Percentiles rank a stretch among this genome's conserved stretches.
These are phyloP conservation scores for Fusarium burgessii DNA, from an alignment of 2,329 filamentous ascomycete species.

Conservation along the genomic window DNA sequence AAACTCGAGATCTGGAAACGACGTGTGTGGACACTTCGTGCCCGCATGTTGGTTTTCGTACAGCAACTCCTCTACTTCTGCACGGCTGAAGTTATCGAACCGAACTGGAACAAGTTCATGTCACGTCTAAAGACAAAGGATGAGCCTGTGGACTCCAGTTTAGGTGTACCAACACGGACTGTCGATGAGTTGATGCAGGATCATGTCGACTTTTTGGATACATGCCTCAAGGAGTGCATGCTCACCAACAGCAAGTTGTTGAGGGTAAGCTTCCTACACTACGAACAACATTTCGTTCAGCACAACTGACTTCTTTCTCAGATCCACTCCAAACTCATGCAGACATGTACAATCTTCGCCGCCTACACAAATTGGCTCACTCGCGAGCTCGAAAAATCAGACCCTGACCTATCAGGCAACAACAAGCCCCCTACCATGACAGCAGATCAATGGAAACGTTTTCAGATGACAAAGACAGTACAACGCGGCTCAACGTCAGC, in stretches of 20 bases:
- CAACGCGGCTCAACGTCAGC: conserved; percentile 51
- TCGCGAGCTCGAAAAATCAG: conserved; percentile 84
- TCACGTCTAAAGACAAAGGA: conserved; percentile 78
- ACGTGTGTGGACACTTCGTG: conserved; percentile 88
- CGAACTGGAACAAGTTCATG: conserved; percentile 96
- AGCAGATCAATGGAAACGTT: conserved; percentile 69
- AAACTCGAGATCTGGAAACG: conserved; percentile 92
- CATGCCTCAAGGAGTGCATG: conserved; percentile 99
- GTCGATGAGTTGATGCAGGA: conserved; percentile 99
- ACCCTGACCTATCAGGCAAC: conserved; percentile 77
- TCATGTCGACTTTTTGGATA: conserved; percentile 97
- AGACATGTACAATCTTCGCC: conserved; percentile 94
- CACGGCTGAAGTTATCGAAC: conserved; percentile 96
- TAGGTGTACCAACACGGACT: conserved; percentile 68
- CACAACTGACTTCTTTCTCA: conserved; percentile 53
- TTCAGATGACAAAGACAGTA: conserved; percentile 62
- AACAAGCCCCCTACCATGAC: conserved; percentile 71
- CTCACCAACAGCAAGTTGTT: conserved; percentile 95
- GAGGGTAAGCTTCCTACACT: conserved; percentile 68
- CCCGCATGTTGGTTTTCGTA: conserved; percentile 96
- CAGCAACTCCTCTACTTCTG: conserved; percentile 98
- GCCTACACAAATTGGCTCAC: conserved; percentile 89
- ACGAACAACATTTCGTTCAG: background rate
- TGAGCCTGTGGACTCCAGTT: conserved; percentile 48
- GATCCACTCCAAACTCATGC: conserved; percentile 98